Conservation (phyloP, 768 basidiomycete species). For the Podaxis sp. region DNA sequence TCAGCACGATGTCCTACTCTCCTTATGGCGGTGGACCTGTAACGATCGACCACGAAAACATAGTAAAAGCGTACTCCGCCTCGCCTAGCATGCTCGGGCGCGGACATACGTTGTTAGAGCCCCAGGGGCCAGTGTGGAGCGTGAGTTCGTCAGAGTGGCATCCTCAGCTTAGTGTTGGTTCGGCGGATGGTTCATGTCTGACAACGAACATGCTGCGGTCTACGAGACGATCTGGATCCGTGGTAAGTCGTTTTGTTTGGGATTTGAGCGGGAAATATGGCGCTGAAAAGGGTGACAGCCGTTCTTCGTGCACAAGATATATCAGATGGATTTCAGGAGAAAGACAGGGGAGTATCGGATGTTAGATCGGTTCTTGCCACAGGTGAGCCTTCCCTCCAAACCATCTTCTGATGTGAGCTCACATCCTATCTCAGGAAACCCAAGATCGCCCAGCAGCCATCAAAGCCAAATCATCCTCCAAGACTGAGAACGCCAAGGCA, state of each 20-base stretch:
- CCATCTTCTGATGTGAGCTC: not conserved
- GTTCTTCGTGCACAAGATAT: conserved; percentile 77
- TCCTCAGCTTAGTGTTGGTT: conserved; percentile 78
- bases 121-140: conserved; percentile 81
- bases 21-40: conserved; percentile 67
- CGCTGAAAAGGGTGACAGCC: conserved; percentile 42
- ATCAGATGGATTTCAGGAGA: conserved; percentile 85
- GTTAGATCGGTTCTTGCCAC: conserved; percentile 83
- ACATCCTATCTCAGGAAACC: conserved; percentile 42
- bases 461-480: conserved; percentile 33
- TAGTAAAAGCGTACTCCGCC: conserved; percentile 71
- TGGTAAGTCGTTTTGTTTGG: conserved; percentile 45
- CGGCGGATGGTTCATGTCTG: conserved; percentile 78
- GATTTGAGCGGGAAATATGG: not conserved
- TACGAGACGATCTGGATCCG: conserved; percentile 67
- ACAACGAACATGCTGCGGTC: conserved; percentile 73
- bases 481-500: not conserved
- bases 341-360: conserved; percentile 76
- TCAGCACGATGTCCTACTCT: conserved; percentile 67
- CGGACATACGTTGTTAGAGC: conserved; percentile 71
- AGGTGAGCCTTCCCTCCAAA: conserved; percentile 37
- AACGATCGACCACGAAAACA: conserved; percentile 83
- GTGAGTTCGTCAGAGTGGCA: conserved; percentile 82
- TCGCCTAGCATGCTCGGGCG: conserved; percentile 73
- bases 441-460: conserved; percentile 42